These are phyloP conservation scores for Phytopythium litorale DNA, from an alignment of 352 stramenopile species.

Conservation along the genomic window DNA sequence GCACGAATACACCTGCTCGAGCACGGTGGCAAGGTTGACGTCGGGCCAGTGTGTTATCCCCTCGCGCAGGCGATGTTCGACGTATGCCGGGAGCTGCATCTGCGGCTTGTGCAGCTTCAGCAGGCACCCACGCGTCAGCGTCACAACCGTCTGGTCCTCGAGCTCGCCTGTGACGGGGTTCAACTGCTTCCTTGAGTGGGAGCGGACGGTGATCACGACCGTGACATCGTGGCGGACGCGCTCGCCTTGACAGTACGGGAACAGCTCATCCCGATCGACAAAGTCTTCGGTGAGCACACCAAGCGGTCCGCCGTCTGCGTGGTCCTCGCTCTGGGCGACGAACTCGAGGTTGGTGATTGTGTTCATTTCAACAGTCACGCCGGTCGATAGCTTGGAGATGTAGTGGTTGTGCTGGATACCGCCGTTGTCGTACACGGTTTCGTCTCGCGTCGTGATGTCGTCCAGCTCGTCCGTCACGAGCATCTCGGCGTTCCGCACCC, in stretches of 20 bases:
- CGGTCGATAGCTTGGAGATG: constrained; percentile 19
- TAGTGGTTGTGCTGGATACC: constrained; percentile 38
- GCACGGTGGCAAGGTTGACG: constrained; percentile 26
- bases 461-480: constrained; percentile 39
- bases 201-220: constrained; percentile 19
- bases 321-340: constrained; percentile 15
- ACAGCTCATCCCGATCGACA: constrained; percentile 34
- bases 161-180: constrained; percentile 5
- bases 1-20: constrained; percentile 15
- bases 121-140: constrained; percentile 15
- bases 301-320: constrained; percentile 17
- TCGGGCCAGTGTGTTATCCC: constrained; percentile 36
- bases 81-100: constrained; percentile 14
- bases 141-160: constrained; percentile 18
- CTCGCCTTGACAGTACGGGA: constrained; percentile 20
- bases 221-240: constrained; percentile 26
- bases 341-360: constrained; percentile 27
- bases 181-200: constrained; percentile 9
- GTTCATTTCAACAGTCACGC: constrained; percentile 30
- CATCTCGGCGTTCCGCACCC: constrained; percentile 43
- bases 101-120: constrained; percentile 14
- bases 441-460: constrained; percentile 45
- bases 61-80: constrained; percentile 33
- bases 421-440: constrained; percentile 36
- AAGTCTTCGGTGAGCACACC: constrained; percentile 27